Base-by-base conservation (phyloP, 495 filamentous ascomycete species). In the Aspergillus mulundensis region DNA sequence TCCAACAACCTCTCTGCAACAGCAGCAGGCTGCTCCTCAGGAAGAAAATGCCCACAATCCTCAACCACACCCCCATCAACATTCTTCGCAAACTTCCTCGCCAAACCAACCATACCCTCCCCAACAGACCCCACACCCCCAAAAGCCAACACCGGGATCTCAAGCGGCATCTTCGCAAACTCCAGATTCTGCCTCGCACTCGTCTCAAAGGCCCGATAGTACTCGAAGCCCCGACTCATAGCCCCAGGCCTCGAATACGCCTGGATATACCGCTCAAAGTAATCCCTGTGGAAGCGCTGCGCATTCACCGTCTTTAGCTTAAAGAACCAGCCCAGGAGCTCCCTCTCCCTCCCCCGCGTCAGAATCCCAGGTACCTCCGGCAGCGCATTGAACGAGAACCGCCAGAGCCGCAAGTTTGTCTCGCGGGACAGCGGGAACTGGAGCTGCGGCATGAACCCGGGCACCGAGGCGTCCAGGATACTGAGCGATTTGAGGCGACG, bases 201-300 rank as follows among this genome's bases (percentile, higher is more conserved):
- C n/a, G 46, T 53, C 50, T 54, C 59, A 55, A 52, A 62, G 21
- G 65, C 61, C n/a, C 65, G 59, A 57, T 67, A 67, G 50, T 64
- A 67, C 60, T 67, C 65, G 39, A 67, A 67, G 14, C 61, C 65
- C 16, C 61, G 65, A 56, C 65, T 67, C 65, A 67, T 67, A 15
- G 61, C 65, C 12, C 59, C 65, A 0, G 65, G 65, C 51, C 59
- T 47, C 38, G 65, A 61, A 55, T 67, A 67, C 16, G 58, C 52
- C 23, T 58, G 50, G 41, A 64, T 58, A 48, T 67, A 67, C 14
- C 46, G 46, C 52, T 64, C 64, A 12, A 67, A 50, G 7, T 60
- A 49, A 24, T 61, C 59, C 14, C 49, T 36, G 25, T 28, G 4
- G 25, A 3, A 28, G 8, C 25, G 4, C 25, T 8, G 25, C 25